A percentile compares a stretch with the other conserved stretches of the same genome.
Conservation (phyloP, 2,329 filamentous ascomycete species). For the Akanthomyces dipterigenus region DNA sequence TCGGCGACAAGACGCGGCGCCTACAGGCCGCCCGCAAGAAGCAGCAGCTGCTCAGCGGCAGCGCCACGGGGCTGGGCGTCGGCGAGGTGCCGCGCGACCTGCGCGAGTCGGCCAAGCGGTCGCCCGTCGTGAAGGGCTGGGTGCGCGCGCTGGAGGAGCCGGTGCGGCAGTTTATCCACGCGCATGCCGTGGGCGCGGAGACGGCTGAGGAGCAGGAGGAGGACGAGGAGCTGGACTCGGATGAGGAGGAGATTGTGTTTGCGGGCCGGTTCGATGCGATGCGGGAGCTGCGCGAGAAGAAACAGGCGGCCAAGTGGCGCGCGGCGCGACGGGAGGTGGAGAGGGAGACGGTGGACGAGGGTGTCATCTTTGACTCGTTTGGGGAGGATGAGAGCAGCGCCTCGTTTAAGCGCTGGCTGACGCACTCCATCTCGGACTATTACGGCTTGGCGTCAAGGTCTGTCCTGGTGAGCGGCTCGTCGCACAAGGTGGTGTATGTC, state of each 20-base stretch:
- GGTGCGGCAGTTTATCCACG: constrained; percentile 65
- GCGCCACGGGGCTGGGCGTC: constrained; percentile 36
- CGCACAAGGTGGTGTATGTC: constrained; percentile 75
- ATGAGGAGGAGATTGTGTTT: constrained; percentile 88
- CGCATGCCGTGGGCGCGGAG: constrained; percentile 24
- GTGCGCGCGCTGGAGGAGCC: constrained; percentile 81
- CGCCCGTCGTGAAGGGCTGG: constrained; percentile 69
- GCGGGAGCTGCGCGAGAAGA: constrained; percentile 32
- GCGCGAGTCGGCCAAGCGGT: constrained; percentile 71
- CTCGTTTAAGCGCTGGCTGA: constrained; percentile 79
- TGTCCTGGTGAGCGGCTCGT: constrained; percentile 63
- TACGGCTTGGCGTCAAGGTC: constrained; percentile 85
- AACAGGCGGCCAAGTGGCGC: constrained; percentile 40
- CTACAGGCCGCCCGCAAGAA: constrained; percentile 38
- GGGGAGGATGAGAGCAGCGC: constrained; percentile 68
- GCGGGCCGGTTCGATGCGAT: constrained; percentile 63
- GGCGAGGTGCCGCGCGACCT: constrained; percentile 72
- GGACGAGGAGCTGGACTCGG: constrained; percentile 19
- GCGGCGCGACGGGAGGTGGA: constrained; percentile 45
- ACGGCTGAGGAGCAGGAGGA: constrained; percentile 5
- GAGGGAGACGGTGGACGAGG: constrained; percentile 53
- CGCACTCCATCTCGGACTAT: constrained; percentile 86
- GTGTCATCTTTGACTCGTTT: constrained; percentile 72
- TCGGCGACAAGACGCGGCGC: constrained; percentile 38
- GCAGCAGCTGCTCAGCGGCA: constrained; percentile 36